Evolutionary conservation across 768 basidiomycete genomes (phyloP), one percentile per base, ranked within the genome.

Genomic region (Boletus eberwhitei): DNA sequence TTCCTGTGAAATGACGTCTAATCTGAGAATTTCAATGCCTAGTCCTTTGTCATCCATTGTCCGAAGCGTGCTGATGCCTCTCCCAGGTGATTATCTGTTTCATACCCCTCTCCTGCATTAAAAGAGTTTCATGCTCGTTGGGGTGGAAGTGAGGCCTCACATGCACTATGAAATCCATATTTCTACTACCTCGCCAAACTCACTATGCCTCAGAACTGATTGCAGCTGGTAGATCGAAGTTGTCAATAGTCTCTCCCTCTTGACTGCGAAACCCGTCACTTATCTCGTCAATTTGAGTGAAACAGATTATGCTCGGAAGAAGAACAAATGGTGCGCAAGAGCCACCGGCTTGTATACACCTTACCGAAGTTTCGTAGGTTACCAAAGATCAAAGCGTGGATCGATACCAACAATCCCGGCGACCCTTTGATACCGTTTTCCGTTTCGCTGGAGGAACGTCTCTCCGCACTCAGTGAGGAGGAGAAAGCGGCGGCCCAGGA

Each of bases 261-360:
- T 99, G 51, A 98, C 96, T 17, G 95, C 97, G 50, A 98, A 98
- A 70, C 91, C 96, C 34, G 92, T 98, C 57, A 97, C 90, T 48
- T 99, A 99, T 76, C 88, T 99, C 47, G 94, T 98, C 75, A 99
- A 99, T 75, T 77, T 99, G 44, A 93, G 90, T 55, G 95, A 98
- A 73, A 83, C 84, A 60, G 97, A 99, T 70, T 99, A 90, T 65
- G 74, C 91, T 55, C 87, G 97, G 59, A 98, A 98, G 75, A 98
- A 98, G 85, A 98, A 98, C 78, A 98, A 98, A 79, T 98, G 97
- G 95, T 88, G 54, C 40, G 39, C 35, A 19, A 19, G 17, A 41
- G 16, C 21, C 14, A 31, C 26, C 5, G 4, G 45, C 19, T 35
- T 44, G 38, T 22, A 26, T 4, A 3, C 17, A 9, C 26, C 42